phyloP scores from a whole-genome alignment of 2,329 filamentous ascomycete species.

The Westerdykella aurantiaca region DNA sequence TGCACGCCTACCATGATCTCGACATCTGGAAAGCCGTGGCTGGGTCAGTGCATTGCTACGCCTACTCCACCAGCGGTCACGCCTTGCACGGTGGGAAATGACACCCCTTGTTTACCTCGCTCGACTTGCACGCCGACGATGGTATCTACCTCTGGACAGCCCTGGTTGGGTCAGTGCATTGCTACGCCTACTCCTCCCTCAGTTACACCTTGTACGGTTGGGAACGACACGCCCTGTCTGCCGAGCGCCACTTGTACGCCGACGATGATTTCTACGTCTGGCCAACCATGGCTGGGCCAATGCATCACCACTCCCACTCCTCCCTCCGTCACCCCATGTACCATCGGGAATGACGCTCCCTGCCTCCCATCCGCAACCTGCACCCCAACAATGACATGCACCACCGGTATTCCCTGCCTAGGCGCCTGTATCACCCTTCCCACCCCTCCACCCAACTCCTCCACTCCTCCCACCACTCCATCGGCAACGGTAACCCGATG shows the following conservation, averaged over 20 bases:
- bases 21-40: constrained; percentile 4
- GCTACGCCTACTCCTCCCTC: background rate
- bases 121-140: constrained; percentile 8
- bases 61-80: constrained; percentile 1
- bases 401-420: constrained; percentile 2
- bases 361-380: constrained; percentile 3
- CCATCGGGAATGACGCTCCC: constrained; percentile 1
- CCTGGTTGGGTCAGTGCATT: background rate
- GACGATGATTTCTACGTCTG: constrained; percentile 1
- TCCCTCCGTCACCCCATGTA: background rate
- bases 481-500: background rate
- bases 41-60: constrained; percentile 4
- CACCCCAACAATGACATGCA: constrained; percentile 5
- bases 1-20: constrained; percentile 8
- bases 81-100: constrained; percentile 5
- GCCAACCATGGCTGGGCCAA: constrained; percentile 1
- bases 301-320: constrained; percentile 1
- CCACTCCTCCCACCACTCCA: too few relatives aligned
- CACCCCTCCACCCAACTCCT: background rate
- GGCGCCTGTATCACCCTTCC: constrained; percentile 4
- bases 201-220: constrained; percentile 2
- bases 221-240: constrained; percentile 2
- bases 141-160: constrained; percentile 2
- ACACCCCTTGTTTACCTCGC: constrained; percentile 2
- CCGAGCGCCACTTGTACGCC: constrained; percentile 1